A percentile compares a stretch with the other conserved stretches of the same genome.
Conservation (phyloP, 1,139 yeast species). For the Lodderomyces pseudojiufengensis region DNA sequence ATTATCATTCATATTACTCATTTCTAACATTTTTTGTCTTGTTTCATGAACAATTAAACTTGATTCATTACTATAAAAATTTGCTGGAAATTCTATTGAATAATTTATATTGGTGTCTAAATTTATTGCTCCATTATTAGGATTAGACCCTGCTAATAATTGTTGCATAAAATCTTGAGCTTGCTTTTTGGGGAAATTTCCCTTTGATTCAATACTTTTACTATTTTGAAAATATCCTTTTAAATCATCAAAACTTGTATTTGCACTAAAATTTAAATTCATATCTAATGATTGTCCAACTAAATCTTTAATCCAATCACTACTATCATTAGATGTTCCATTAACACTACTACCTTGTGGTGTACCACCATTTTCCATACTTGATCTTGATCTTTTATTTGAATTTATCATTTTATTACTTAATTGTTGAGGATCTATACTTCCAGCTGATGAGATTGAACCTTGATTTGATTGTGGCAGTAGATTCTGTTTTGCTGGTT, state of each 20-base stretch:
- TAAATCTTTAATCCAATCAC: slow-evolving; percentile 68
- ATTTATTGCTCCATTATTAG: slow-evolving; percentile 1
- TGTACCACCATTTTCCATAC: slow-evolving; percentile 6
- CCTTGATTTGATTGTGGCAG: slow-evolving; percentile 9
- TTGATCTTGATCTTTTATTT: slow-evolving; percentile 3
- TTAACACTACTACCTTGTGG: slow-evolving; percentile 12
- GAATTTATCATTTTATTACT: slow-evolving; percentile 3
- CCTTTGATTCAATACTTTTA: neutral
- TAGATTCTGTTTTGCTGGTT: neutral
- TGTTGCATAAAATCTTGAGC: slow-evolving; percentile 11
- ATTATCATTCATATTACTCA: slow-evolving; percentile 45
- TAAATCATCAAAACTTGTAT: slow-evolving; percentile 11
- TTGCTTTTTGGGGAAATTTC: slow-evolving; percentile 8
- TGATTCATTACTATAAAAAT: slow-evolving; percentile 13
- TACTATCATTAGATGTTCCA: slow-evolving; percentile 20
- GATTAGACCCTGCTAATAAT: slow-evolving; percentile 5
- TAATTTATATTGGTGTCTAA: slow-evolving; percentile 7
- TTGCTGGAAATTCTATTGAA: slow-evolving; percentile 12
- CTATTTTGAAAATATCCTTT: slow-evolving; percentile 11
- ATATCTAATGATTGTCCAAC: slow-evolving; percentile 57
- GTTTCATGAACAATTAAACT: slow-evolving; percentile 46
- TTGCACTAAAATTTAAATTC: slow-evolving; percentile 12
- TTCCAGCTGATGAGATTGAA: slow-evolving; percentile 7
- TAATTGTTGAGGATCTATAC: slow-evolving; percentile 8
- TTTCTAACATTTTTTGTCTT: slow-evolving; percentile 49